Conservation (phyloP, 306 rosid genomes). For the Ceratonia siliqua region DNA sequence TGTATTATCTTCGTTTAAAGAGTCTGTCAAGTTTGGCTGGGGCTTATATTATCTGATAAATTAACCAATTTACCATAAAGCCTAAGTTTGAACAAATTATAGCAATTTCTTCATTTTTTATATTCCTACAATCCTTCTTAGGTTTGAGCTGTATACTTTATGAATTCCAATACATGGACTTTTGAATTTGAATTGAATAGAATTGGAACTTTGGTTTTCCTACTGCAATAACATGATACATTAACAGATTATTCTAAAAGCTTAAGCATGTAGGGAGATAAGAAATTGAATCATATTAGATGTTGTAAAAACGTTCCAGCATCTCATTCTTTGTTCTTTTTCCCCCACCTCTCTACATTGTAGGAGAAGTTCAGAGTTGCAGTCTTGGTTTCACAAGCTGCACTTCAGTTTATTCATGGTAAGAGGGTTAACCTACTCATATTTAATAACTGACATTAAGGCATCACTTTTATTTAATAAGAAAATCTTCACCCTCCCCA, state of each 20-base stretch:
- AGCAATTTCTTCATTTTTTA: background rate
- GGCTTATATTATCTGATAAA: background rate
- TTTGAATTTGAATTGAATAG: background rate
- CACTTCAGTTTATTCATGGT: constrained; percentile 97
- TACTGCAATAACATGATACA: background rate
- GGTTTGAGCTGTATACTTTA: constrained; percentile 26
- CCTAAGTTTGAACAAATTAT: background rate
- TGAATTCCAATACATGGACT: constrained; percentile 18
- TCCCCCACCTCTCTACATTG: constrained; percentile 30
- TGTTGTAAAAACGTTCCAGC: background rate
- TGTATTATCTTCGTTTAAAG: constrained; percentile 9
- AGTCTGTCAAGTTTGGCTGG: background rate
- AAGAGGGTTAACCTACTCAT: constrained; percentile 31
- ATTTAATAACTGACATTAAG: background rate
- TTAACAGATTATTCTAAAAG: background rate
- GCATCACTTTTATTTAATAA: constrained; percentile 9
- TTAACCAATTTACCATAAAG: background rate
- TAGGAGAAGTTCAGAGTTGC: constrained; percentile 99
- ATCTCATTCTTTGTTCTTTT: constrained; percentile 2
- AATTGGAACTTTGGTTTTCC: constrained; percentile 18
- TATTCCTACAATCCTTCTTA: constrained; percentile 5
- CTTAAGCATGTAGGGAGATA: constrained; percentile 14
- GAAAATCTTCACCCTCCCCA: constrained; percentile 36
- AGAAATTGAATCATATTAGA: background rate
- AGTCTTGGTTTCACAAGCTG: constrained; percentile 98